Percentiles rank a stretch among this genome's conserved stretches.
These are phyloP conservation scores for Mucor lusitanicus DNA, from an alignment of 371 early-diverging fungal genomes.

Conservation along the genomic window DNA sequence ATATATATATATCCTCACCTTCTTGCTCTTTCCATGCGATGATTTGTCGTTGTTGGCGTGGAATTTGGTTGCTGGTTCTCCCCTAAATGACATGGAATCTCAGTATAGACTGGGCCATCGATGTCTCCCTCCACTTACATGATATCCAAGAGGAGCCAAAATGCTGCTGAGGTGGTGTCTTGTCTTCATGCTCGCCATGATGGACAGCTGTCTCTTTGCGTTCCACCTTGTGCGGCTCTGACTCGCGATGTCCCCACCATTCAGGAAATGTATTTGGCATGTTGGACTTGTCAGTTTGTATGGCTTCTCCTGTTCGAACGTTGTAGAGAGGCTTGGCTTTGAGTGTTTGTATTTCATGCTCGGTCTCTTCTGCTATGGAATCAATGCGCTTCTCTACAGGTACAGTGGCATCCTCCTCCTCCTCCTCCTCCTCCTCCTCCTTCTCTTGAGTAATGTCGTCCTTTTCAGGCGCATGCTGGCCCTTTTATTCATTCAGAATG, in stretches of 20 bases:
- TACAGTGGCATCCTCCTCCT: constrained; percentile 3
- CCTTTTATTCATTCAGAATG: neutral
- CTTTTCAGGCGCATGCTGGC: neutral
- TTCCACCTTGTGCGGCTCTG: constrained; percentile 6
- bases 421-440: neutral
- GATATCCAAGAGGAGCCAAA: constrained; percentile 10
- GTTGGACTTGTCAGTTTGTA: constrained; percentile 12
- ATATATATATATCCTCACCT: neutral
- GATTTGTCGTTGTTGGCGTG: neutral
- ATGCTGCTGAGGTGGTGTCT: neutral
- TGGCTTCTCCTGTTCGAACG: constrained; percentile 1
- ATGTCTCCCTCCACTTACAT: neutral
- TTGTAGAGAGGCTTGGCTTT: constrained; percentile 7
- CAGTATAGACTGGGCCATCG: neutral
- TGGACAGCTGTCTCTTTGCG: neutral
- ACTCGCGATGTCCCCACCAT: constrained; percentile 45
- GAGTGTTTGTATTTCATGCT: neutral
- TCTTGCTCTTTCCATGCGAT: constrained; percentile 18
- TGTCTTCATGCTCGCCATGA: neutral
- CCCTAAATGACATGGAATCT: neutral
- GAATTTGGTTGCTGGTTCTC: neutral
- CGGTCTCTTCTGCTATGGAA: constrained; percentile 9
- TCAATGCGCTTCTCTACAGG: constrained; percentile 3
- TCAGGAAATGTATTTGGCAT: constrained; percentile 45
- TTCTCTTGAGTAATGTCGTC: neutral